Evolutionary conservation across 345 rosid genomes (phyloP).

Genomic region (Salix exigua): DNA sequence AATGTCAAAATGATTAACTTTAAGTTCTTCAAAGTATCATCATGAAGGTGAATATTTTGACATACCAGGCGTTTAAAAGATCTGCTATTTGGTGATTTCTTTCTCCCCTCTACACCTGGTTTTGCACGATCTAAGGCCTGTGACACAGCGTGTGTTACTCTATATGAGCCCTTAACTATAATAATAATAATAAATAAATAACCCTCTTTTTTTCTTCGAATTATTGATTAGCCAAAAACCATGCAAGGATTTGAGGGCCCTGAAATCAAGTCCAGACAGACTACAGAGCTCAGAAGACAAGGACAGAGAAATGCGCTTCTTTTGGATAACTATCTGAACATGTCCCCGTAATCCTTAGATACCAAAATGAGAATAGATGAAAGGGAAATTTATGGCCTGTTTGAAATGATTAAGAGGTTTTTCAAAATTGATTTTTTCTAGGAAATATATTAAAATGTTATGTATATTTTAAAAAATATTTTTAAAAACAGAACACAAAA

Average conservation of each 20-base stretch:
- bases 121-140: conserved; percentile 38
- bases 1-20: neutral
- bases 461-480: too few relatives aligned
- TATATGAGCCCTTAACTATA: neutral
- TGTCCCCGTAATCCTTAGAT: neutral
- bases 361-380: neutral
- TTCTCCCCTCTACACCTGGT: conserved; percentile 24
- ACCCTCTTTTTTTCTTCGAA: neutral
- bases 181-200: neutral
- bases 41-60: neutral
- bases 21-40: neutral
- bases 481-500: too few relatives aligned
- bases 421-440: too few relatives aligned
- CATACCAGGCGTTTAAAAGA: conserved; percentile 36
- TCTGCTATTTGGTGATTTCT: conserved; percentile 24
- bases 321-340: neutral
- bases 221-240: neutral
- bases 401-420: too few relatives aligned
- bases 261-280: neutral
- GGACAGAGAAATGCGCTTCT: neutral
- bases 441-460: too few relatives aligned
- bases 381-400: too few relatives aligned
- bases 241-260: neutral
- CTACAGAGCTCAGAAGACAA: neutral
- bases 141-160: neutral